Evolutionary conservation across 2,329 filamentous ascomycete genomes (phyloP), one percentile per base, ranked within the genome.

Genomic region (Ceratocystis albifundus): DNA sequence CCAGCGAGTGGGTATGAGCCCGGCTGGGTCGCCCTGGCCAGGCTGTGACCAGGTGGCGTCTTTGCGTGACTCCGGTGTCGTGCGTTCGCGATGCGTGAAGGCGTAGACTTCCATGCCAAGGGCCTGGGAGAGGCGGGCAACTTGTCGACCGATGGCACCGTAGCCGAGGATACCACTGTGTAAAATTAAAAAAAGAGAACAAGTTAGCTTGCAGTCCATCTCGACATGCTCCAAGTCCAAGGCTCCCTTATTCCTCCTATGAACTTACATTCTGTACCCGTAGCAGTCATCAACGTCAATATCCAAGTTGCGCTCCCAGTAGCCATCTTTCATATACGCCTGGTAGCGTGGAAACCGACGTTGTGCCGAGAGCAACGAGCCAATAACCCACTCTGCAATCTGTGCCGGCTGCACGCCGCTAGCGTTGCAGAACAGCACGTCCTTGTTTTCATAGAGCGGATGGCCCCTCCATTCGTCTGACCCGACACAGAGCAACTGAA

Each of bases 51-150:
- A 93, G 4, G 84, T 82, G 15, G 76, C 73, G 74, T 93, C 88
- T 32, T 75, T 77, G 57, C 81, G 82, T 0, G 84, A 87, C 65
- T 85, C 85, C 0, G 84, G 81, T 0, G 88, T 90, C 7, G 77
- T 73, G n/a, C 87, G 85, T 0, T 87, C 82, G 30, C 83, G 83
- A 0, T 88, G 84, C 0, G 88, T 93, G 76, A 88, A 91, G 0
- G 88, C 89, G 72, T 90, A 79, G 0, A 93, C 82, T 32, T 84
- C 79, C 81, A 89, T 86, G 20, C 88, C 89, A 71, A 90, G 74
- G 1, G 86, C 85, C 15, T 78, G 79, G 10, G 82, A 82, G 2
- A 89, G 79, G 7, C 80, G 78, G 2, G 80, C 82, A 3, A 76
- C 76, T 67, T 84, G 81, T 0, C 81, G 76, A 7, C 81, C 81